Evolutionary conservation across 768 basidiomycete genomes (phyloP).

Genomic region (Naganishia vaughanmartiniae): DNA sequence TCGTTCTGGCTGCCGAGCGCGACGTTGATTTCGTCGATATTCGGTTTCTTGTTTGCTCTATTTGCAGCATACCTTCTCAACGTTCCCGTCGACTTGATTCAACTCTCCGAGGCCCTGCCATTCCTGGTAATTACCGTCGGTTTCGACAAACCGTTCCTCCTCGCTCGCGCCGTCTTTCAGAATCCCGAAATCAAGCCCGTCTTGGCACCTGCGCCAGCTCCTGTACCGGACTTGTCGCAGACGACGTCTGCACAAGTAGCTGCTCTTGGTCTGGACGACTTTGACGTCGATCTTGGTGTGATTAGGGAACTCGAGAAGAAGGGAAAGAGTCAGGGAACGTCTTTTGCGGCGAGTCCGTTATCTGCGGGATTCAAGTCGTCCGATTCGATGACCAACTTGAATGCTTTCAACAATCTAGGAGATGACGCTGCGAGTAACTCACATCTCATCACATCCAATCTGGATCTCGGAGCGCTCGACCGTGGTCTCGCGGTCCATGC

Average conservation of each 20-base stretch:
- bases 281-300: conserved; percentile 19
- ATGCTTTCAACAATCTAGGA: conserved; percentile 27
- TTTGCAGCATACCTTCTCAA: conserved; percentile 70
- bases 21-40: conserved; percentile 73
- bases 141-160: conserved; percentile 92
- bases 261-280: conserved; percentile 9
- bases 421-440: background rate
- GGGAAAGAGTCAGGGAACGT: conserved; percentile 8
- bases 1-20: conserved; percentile 70
- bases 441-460: conserved; percentile 30
- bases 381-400: conserved; percentile 28
- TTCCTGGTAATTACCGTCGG: conserved; percentile 97
- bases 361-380: conserved; percentile 5
- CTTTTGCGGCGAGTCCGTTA: conserved; percentile 2
- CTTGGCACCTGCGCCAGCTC: conserved; percentile 38
- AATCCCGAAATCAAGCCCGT: conserved; percentile 61
- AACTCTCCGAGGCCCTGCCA: conserved; percentile 89
- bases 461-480: conserved; percentile 46
- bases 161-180: conserved; percentile 83
- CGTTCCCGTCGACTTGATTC: conserved; percentile 88
- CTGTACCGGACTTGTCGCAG: conserved; percentile 27
- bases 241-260: conserved; percentile 22
- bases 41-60: conserved; percentile 79
- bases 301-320: conserved; percentile 29
- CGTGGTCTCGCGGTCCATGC: conserved; percentile 49